Evolutionary conservation across 1,284 basidiomycete species (phyloP).

Genomic region (Rhodotorula sp.): DNA sequence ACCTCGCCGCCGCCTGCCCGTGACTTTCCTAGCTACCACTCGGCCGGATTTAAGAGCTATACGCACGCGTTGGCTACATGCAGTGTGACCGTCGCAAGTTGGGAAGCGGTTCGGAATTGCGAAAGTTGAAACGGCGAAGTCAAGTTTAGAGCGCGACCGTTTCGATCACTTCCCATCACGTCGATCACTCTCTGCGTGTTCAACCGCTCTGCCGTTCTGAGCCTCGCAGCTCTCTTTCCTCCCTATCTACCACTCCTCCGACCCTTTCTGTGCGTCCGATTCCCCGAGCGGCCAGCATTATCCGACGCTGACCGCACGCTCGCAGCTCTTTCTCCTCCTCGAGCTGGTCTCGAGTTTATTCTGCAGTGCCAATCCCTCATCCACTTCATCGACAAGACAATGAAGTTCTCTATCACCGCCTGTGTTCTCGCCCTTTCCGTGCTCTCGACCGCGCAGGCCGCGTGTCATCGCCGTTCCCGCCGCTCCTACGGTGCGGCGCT

Average conservation of each 20-base stretch:
- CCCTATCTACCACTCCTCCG: neutral
- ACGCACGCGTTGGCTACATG: no score
- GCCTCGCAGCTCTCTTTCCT: neutral
- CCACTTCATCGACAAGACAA: neutral
- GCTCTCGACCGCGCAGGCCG: neutral
- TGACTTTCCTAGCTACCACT: no score
- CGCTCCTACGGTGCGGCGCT: neutral
- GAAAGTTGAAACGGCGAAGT: no score
- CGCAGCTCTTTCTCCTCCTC: neutral
- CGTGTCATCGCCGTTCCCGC: neutral
- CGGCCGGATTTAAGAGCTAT: no score
- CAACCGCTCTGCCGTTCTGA: no score
- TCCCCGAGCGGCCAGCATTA: neutral
- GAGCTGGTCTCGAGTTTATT: neutral
- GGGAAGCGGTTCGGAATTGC: no score
- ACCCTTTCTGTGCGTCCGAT: neutral
- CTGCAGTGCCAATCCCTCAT: neutral
- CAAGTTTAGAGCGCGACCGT: no score
- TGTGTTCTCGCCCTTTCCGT: neutral
- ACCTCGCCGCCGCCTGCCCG: no score
- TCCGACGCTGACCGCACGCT: no score
- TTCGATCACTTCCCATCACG: no score
- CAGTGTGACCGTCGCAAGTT: no score
- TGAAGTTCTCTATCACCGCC: conserved; percentile 3
- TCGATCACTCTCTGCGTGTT: no score